Evolutionary conservation across 345 rosid genomes (phyloP), one percentile per base, ranked within the genome.

Genomic region (Camelina hispida): DNA sequence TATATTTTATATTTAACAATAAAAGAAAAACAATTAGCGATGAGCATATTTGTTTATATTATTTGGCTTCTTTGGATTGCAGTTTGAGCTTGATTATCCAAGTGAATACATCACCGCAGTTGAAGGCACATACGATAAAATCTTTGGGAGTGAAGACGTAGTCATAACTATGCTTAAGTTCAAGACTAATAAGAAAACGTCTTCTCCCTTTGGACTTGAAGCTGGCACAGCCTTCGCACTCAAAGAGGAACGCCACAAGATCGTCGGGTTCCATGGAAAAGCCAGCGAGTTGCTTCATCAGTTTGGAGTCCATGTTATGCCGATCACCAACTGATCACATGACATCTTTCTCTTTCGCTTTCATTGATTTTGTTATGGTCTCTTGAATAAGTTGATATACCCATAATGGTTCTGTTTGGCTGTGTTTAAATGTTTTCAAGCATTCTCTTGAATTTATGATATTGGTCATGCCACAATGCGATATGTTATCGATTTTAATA

Each of bases 191-290:
- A 76, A 69, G 55, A 53, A 42, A 69, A 62, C 52, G 0, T 77
- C 71, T 37, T 0, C 30, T 18, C 76, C 80, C 4, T 77, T 69
- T 56, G 76, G 80, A 62, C 12, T 70, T 53, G 66, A 55, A 54
- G 63, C 66, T 47, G 72, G 72, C 16, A 52, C 65, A 69, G 4
- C 64, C 37, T 77, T 77, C 9, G 42, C 1, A 3, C 51, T 77
- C 13, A 34, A 42, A 47, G 11, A 54, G 17, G 64, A 63, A 25
- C 60, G 69, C n/a, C 43, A 70, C 51, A 77, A 77, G 25, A 63
- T 77, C 18, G 80, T 77, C 0, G 80, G 76, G 8, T 77, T 77
- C 72, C 80, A 77, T 64, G 77, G 80, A 57, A 71, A 50, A 20
- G 71, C 23, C 10, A 25, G 68, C 37, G 50, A 65, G 0, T 2